phyloP scores from a whole-genome alignment of 805 yeast species.

The Saturnispora ahearnii region DNA sequence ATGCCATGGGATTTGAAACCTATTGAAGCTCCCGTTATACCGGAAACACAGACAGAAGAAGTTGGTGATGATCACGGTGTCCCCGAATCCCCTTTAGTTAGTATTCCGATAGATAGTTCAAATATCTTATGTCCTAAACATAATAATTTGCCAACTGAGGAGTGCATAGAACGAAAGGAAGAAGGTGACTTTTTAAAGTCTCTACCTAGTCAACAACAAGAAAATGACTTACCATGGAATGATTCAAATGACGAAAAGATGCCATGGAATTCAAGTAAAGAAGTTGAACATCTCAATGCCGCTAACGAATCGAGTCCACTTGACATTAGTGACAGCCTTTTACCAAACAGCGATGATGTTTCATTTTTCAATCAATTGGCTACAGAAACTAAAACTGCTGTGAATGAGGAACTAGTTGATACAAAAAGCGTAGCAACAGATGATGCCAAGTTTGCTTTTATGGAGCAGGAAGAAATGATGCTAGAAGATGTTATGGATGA shows the following conservation, averaged over 20 bases:
- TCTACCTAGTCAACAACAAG: neutral
- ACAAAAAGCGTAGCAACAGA: neutral
- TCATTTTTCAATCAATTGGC: slow-evolving; percentile 8
- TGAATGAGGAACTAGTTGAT: neutral
- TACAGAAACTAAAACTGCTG: neutral
- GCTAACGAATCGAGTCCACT: neutral
- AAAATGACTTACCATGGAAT: neutral
- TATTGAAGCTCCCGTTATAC: too few species aligned
- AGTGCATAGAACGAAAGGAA: neutral
- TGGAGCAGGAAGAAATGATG: slow-evolving; percentile 36
- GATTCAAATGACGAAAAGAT: slow-evolving; percentile 1
- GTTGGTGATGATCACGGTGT: too few species aligned
- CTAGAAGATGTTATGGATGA: slow-evolving; percentile 31
- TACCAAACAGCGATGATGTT: slow-evolving; percentile 4
- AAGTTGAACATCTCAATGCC: neutral
- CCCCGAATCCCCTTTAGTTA: too few species aligned
- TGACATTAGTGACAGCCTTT: neutral
- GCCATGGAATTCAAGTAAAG: slow-evolving; percentile 6
- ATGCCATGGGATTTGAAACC: too few species aligned
- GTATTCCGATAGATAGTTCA: too few species aligned
- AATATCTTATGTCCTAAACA: neutral
- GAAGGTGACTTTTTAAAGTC: neutral
- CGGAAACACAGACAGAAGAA: too few species aligned
- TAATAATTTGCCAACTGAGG: neutral
- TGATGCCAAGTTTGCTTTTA: slow-evolving; percentile 34